Base-by-base conservation (phyloP, 176 grass and related monocot species). In the Oryza australiensis region DNA sequence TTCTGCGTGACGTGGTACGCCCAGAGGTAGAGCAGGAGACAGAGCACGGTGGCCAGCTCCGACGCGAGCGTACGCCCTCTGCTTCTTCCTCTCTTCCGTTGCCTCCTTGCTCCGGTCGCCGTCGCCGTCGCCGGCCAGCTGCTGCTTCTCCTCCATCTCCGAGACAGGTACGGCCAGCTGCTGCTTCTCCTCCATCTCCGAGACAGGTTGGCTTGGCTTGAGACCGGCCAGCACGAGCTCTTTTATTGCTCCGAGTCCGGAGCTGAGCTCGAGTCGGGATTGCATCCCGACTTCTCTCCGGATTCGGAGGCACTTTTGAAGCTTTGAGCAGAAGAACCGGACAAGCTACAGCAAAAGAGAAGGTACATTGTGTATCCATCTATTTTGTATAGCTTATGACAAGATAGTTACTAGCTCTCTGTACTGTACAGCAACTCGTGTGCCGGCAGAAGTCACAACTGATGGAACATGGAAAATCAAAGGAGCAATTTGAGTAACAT, bases 331-430 rank as follows among this genome's bases (percentile, higher is more conserved):
- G 26, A 30, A 60, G 33, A 37, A 12, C 63, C 8, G 10, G 49
- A 0, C 63, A 75, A 26, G 63, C 20, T 5, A 75, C 71, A 10
- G 55, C 34, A 60, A 55, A 37, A 79, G n/a, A 66, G 38, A 73
- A 68, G 33, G 46, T 32, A 68, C 62, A 74, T 8, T 15, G 43
- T 26, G 53, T 63, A 27, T 77, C 73, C 43, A 77, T 60, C 59
- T 82, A 82, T 86, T 74, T 86, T 74, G 49, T 68, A 75, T 71
- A 64, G 65, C 5, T 77, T 73, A 82, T 86, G n/a, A 45, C 22
- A 72, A 53, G 71, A 57, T 65, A 85, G 59, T 46, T 51, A n/a
- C n/a, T n/a, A n/a, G n/a, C 77, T 85, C 27, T 89, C 0, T 55
- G 51, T 55, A 55, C 51, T 55, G 75, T 86, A 78, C 88, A 89